Percentiles rank a stretch among this genome's conserved stretches.
phyloP scores from a whole-genome alignment of 1,284 basidiomycete species.

The Leccinum subspadiceum region DNA sequence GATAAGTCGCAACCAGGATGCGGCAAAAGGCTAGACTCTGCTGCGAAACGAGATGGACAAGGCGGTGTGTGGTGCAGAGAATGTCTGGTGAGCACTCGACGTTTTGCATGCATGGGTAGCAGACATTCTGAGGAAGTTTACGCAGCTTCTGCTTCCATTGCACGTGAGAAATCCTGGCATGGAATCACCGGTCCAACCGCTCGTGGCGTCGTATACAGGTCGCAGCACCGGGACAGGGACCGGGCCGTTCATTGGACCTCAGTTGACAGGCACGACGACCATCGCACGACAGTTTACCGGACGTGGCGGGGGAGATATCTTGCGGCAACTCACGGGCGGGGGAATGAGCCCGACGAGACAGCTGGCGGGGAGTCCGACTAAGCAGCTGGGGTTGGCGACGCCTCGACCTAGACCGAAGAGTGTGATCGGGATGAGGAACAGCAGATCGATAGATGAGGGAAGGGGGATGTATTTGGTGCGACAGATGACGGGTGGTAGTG shows the following conservation, averaged over 20 bases:
- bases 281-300: slow-evolving; percentile 75
- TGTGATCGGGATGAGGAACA: slow-evolving; percentile 56
- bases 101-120: slow-evolving; percentile 1
- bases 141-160: slow-evolving; percentile 56
- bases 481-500: slow-evolving; percentile 65
- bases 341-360: slow-evolving; percentile 61
- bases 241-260: slow-evolving; percentile 42
- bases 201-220: slow-evolving; percentile 49
- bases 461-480: slow-evolving; percentile 64
- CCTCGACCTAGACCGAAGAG: slow-evolving; percentile 57
- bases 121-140: slow-evolving; percentile 14
- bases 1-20: slow-evolving; percentile 67
- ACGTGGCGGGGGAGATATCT: slow-evolving; percentile 45
- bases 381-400: slow-evolving; percentile 43
- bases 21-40: slow-evolving; percentile 77
- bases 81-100: slow-evolving; percentile 58
- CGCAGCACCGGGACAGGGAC: slow-evolving; percentile 30
- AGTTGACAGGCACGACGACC: slow-evolving; percentile 68
- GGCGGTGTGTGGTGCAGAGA: slow-evolving; percentile 80
- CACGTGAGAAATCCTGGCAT: slow-evolving; percentile 42
- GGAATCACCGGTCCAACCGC: slow-evolving; percentile 46
- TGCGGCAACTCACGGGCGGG: slow-evolving; percentile 65
- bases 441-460: slow-evolving; percentile 59
- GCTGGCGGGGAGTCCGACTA: slow-evolving; percentile 52
- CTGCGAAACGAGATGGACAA: slow-evolving; percentile 69